A percentile compares a stretch with the other conserved stretches of the same genome.
Conservation (phyloP, 1,139 yeast species). For the Candida albicans region DNA sequence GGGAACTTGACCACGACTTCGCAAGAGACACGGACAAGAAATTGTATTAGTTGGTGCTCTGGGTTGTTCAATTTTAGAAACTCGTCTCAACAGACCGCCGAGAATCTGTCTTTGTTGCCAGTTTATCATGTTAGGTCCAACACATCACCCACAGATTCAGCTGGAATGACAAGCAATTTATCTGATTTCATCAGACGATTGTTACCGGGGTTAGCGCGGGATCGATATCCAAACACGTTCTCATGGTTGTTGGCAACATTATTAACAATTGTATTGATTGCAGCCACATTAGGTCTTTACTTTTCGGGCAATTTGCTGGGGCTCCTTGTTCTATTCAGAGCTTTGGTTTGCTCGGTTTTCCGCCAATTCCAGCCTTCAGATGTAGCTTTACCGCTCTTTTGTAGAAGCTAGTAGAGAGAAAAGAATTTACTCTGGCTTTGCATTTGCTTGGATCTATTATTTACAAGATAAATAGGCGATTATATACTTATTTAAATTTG, state of each 20-base stretch:
- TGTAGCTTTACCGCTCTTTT: slow-evolving; percentile 13
- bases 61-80: background rate
- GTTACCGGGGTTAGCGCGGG: slow-evolving; percentile 9
- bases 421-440: background rate
- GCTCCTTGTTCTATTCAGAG: slow-evolving; percentile 11
- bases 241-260: slow-evolving; percentile 12
- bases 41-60: slow-evolving; percentile 1
- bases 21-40: background rate
- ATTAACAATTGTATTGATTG: slow-evolving; percentile 10
- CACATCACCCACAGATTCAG: background rate
- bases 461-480: slow-evolving; percentile 5
- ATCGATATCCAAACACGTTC: slow-evolving; percentile 9
- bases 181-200: slow-evolving; percentile 9
- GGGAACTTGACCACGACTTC: background rate
- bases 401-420: slow-evolving; percentile 10
- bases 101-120: slow-evolving; percentile 5
- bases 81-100: background rate
- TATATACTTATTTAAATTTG: slow-evolving; percentile 6
- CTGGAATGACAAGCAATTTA: background rate
- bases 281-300: slow-evolving; percentile 12
- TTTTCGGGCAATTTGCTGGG: slow-evolving; percentile 20
- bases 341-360: slow-evolving; percentile 19
- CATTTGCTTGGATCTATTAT: background rate
- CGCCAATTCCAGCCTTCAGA: slow-evolving; percentile 7
- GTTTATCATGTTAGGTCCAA: slow-evolving; percentile 4